Percentiles rank a stretch among this genome's conserved stretches.
Evolutionary conservation across 1,284 basidiomycete species (phyloP).

Genomic region (Xerocomus amazonicus): DNA sequence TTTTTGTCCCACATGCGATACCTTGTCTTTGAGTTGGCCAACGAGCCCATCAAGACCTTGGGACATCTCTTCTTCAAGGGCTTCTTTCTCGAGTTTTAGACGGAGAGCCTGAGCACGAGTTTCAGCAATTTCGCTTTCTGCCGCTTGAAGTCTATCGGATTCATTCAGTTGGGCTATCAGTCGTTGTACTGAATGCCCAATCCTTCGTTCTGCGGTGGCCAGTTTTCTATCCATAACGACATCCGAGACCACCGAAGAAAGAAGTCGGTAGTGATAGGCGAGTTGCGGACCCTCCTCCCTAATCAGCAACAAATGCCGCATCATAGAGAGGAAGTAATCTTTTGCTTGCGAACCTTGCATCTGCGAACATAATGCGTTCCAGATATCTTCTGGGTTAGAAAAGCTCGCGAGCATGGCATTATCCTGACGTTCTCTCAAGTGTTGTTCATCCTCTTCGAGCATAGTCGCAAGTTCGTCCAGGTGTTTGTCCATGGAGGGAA

Average conservation of each 20-base stretch:
- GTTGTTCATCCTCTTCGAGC: slow-evolving; percentile 77
- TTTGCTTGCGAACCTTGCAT: slow-evolving; percentile 76
- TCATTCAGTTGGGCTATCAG: slow-evolving; percentile 92
- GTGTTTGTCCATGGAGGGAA: slow-evolving; percentile 63
- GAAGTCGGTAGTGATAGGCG: slow-evolving; percentile 87
- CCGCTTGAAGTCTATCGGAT: slow-evolving; percentile 77
- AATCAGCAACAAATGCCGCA: slow-evolving; percentile 92
- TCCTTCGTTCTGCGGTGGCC: slow-evolving; percentile 77
- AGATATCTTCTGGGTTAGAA: slow-evolving; percentile 83
- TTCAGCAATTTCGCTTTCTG: slow-evolving; percentile 76
- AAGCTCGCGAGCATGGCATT: slow-evolving; percentile 76
- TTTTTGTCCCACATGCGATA: slow-evolving; percentile 77
- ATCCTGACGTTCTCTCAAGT: slow-evolving; percentile 76
- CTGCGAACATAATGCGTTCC: slow-evolving; percentile 74
- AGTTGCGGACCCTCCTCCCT: slow-evolving; percentile 82
- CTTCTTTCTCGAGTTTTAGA: slow-evolving; percentile 69
- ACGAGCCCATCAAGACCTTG: slow-evolving; percentile 82
- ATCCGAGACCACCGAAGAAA: slow-evolving; percentile 91
- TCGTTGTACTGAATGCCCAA: slow-evolving; percentile 87
- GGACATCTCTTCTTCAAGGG: slow-evolving; percentile 77
- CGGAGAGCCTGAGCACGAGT: slow-evolving; percentile 62
- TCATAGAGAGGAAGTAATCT: slow-evolving; percentile 86
- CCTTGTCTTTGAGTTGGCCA: slow-evolving; percentile 73
- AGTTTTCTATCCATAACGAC: slow-evolving; percentile 93
- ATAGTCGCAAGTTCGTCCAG: slow-evolving; percentile 64